Evolutionary conservation across 768 basidiomycete genomes (phyloP).

Genomic region (Hemileccinum impolitum): DNA sequence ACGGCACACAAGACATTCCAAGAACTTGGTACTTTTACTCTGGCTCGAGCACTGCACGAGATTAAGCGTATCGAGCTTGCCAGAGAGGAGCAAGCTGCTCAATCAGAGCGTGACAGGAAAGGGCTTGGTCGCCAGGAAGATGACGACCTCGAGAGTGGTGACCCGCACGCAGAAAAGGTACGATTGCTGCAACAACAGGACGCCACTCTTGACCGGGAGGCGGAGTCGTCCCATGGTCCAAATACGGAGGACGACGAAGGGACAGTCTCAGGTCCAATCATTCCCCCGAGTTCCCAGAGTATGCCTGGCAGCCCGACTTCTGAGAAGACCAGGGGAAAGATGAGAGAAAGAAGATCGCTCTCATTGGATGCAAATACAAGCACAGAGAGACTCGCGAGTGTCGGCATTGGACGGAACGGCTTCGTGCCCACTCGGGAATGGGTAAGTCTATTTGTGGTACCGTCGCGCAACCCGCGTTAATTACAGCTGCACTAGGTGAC

Average conservation of each 20-base stretch:
- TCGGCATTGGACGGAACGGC: slow-evolving; percentile 80
- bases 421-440: slow-evolving; percentile 97
- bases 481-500: slow-evolving; percentile 50
- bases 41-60: slow-evolving; percentile 81
- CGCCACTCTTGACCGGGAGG: slow-evolving; percentile 22
- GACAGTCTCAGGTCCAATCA: slow-evolving; percentile 32
- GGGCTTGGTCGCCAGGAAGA: slow-evolving; percentile 12
- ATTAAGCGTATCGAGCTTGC: slow-evolving; percentile 70
- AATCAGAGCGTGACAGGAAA: slow-evolving; percentile 25
- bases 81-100: slow-evolving; percentile 61
- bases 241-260: slow-evolving; percentile 15
- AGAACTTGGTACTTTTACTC: slow-evolving; percentile 87
- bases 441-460: slow-evolving; percentile 44
- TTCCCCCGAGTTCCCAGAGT: slow-evolving; percentile 44
- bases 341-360: slow-evolving; percentile 67
- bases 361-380: slow-evolving; percentile 49
- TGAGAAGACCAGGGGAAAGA: slow-evolving; percentile 93
- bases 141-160: slow-evolving; percentile 28
- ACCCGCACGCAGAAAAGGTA: slow-evolving; percentile 54
- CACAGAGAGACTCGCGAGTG: slow-evolving; percentile 62
- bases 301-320: slow-evolving; percentile 41
- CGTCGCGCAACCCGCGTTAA: not conserved
- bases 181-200: slow-evolving; percentile 58
- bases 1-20: slow-evolving; percentile 84
- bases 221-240: slow-evolving; percentile 18